A percentile compares a stretch with the other conserved stretches of the same genome.
Conservation (phyloP, 2,329 filamentous ascomycete genomes). For the Dactylonectria estremocensis region DNA sequence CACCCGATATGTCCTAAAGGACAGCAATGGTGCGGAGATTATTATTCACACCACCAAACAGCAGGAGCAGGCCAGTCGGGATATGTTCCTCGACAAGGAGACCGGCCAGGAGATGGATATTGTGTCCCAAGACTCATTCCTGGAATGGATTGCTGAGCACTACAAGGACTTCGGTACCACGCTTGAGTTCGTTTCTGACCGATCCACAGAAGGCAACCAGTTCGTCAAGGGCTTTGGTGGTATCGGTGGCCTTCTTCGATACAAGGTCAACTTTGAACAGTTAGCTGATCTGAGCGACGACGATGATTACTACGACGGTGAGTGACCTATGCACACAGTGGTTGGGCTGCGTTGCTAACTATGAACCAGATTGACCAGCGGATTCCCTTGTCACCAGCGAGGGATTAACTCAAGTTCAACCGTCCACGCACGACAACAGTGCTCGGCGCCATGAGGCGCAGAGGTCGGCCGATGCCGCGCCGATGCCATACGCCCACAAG, state of each 20-base stretch:
- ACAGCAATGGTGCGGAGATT: constrained; percentile 78
- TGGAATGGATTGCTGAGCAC: constrained; percentile 99
- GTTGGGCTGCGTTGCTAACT: constrained; percentile 25
- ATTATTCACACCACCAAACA: constrained; percentile 91
- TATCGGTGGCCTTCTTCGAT: constrained; percentile 95
- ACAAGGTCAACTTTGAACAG: constrained; percentile 99
- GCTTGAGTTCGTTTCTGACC: constrained; percentile 97
- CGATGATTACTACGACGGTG: constrained; percentile 91
- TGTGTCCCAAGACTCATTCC: constrained; percentile 87
- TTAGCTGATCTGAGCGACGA: constrained; percentile 93
- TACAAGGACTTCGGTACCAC: constrained; percentile 98
- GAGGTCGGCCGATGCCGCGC: constrained; percentile 62
- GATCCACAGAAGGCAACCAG: constrained; percentile 98
- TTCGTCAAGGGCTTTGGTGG: constrained; percentile 99
- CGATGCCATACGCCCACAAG: constrained; percentile 62
- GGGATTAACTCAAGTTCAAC: constrained; percentile 80
- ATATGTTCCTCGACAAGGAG: constrained; percentile 94
- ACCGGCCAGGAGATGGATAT: constrained; percentile 99
- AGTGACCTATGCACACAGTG: constrained; percentile 33
- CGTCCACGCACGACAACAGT: constrained; percentile 61
- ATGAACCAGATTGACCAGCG: constrained; percentile 83
- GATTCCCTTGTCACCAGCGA: constrained; percentile 90
- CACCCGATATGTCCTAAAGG: constrained; percentile 91
- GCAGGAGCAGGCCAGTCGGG: constrained; percentile 78
- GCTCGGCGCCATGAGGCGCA: constrained; percentile 58